Evolutionary conservation across 441 rosid genomes (phyloP).

Genomic region (Rhodomyrtus psidioides): DNA sequence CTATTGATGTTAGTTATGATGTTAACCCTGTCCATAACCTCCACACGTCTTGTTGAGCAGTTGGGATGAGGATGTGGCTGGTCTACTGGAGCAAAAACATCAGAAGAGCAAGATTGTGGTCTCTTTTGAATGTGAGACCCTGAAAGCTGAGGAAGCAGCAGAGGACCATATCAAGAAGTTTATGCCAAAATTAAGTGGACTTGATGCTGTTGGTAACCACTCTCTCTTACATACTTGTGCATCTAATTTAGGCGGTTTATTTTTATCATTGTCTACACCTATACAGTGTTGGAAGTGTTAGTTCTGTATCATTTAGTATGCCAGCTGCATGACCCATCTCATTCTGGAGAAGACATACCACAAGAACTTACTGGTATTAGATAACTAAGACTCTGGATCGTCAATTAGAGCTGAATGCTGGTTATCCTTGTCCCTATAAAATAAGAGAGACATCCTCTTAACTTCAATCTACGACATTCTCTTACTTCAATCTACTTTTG

Average conservation of each 20-base stretch:
- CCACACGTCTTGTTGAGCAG: conserved; percentile 22
- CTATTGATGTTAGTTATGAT: not conserved
- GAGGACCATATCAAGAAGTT: conserved; percentile 77
- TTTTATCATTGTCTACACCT: not conserved
- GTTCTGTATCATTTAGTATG: not conserved
- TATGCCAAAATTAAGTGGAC: conserved; percentile 85
- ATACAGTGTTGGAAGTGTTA: not conserved
- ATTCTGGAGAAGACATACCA: not conserved
- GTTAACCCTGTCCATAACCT: not conserved
- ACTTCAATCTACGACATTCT: not conserved
- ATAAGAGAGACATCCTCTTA: not conserved
- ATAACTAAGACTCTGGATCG: not conserved
- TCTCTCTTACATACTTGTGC: not conserved
- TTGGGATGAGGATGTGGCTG: conserved; percentile 78
- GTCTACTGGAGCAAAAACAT: conserved; percentile 56
- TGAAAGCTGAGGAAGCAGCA: conserved; percentile 87
- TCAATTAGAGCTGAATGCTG: not conserved
- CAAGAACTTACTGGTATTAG: not conserved
- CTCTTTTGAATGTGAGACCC: conserved; percentile 81
- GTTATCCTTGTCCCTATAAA: not conserved
- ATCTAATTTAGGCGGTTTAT: not conserved
- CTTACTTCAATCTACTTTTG: too few species aligned
- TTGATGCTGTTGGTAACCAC: conserved; percentile 73
- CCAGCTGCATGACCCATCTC: not conserved
- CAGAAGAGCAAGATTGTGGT: conserved; percentile 56